Percentiles rank a stretch among this genome's conserved stretches.
Conservation (phyloP, 2,329 filamentous ascomycete genomes). For the Exutisphaerella laricina region DNA sequence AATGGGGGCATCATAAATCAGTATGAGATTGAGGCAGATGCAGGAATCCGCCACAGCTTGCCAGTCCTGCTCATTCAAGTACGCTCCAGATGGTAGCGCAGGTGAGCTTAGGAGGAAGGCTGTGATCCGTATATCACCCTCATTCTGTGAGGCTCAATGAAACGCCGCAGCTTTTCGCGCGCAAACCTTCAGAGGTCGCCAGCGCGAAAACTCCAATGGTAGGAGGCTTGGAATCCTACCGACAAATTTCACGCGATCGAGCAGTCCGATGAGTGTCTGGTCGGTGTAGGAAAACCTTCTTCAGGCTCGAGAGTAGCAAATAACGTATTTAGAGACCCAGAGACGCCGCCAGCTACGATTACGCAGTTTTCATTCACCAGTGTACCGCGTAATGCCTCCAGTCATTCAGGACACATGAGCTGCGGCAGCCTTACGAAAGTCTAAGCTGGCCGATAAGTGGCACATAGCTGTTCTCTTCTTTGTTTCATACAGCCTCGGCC, state of each 20-base stretch:
- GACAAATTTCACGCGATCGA: conserved; percentile 14
- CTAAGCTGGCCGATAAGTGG: conserved; percentile 9
- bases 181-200: conserved; percentile 9
- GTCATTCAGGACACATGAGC: conserved; percentile 11
- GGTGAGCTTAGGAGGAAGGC: conserved; percentile 7
- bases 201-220: conserved; percentile 7
- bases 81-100: conserved; percentile 7
- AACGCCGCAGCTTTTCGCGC: conserved; percentile 3
- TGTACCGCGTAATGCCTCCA: not conserved
- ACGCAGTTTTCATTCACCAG: conserved; percentile 9
- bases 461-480: conserved; percentile 4
- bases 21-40: not conserved
- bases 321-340: conserved; percentile 6
- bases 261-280: conserved; percentile 13
- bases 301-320: conserved; percentile 14
- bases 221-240: conserved; percentile 10
- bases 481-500: not conserved
- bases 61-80: conserved; percentile 7
- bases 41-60: not conserved
- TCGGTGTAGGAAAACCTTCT: conserved; percentile 11
- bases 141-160: conserved; percentile 3
- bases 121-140: conserved; percentile 3
- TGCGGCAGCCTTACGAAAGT: conserved; percentile 6
- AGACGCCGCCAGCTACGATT: conserved; percentile 4
- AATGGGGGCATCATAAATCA: conserved; percentile 2